Evolutionary conservation across 1,284 basidiomycete genomes (phyloP), one percentile per base, ranked within the genome.

Genomic region (Cryptococcus deneoformans): DNA sequence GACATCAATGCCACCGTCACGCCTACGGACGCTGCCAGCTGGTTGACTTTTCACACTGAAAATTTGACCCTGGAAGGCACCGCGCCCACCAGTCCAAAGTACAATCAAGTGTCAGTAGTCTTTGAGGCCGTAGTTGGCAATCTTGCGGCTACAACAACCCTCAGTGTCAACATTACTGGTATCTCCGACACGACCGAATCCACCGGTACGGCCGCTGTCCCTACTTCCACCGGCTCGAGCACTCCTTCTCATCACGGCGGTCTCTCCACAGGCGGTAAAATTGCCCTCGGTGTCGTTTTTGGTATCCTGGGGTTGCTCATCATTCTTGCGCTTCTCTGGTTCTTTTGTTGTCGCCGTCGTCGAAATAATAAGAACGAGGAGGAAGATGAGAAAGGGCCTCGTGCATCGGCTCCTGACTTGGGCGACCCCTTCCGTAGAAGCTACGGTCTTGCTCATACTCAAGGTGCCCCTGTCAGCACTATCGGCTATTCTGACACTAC

Each of bases 31-130:
- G 76, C 78, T 3, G 68, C 70, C 6, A 55, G 63, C 5, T 81
- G 80, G 80, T 61, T 81, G 37, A 42, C 5, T 6, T 77, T 76
- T 59, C 71, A 79, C 60, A 54, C 65, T 1, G 57, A 68, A 36
- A 72, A 75, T 42, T 62, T 73, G 57, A 66, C 75, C 1, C 63
- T 81, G 7, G 59, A 67, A 16, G 80, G 80, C 5, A 68, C 59
- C 2, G 63, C 59, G 29, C 77, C 67, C 9, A 50, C 45, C 36
- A 70, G 58, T 57, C 61, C 65, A 10, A 56, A 62, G 9, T 74
- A 75, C 60, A 56, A 66, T 40, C 53, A 64, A 34, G 68, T 77
- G 43, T 58, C 71, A 10, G 66, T 79, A 38, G 56, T 61, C 4
- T 72, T 76, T 56, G 58, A 66, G 29, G 72, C 70, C 4, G 56